Evolutionary conservation across 163 green algal genomes (phyloP).

Genomic region (Volvox carteri): DNA sequence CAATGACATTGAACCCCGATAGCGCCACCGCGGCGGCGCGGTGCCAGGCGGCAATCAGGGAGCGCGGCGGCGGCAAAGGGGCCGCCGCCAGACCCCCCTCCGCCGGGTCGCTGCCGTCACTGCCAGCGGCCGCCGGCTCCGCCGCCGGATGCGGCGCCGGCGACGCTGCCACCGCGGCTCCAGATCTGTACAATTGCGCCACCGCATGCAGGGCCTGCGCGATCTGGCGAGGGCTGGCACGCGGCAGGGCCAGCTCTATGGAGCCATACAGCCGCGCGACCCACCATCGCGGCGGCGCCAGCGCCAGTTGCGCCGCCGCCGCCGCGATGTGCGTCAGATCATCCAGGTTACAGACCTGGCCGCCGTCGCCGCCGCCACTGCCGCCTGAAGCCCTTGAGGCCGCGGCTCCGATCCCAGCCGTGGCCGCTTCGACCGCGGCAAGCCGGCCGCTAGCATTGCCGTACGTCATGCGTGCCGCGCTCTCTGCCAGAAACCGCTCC

Average conservation of each 20-base stretch:
- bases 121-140: background rate
- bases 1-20: conserved; percentile 14
- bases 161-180: background rate
- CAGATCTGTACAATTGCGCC: conserved; percentile 9
- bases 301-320: conserved; percentile 29
- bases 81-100: background rate
- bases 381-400: background rate
- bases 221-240: background rate
- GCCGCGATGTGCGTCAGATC: conserved; percentile 40
- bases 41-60: conserved; percentile 22
- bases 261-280: background rate
- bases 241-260: background rate
- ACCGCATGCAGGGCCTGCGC: conserved; percentile 30
- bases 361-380: background rate
- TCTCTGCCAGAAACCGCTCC: conserved; percentile 34
- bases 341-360: conserved; percentile 21
- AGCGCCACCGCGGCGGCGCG: background rate
- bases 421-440: background rate
- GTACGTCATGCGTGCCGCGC: conserved; percentile 8
- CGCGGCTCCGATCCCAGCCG: background rate
- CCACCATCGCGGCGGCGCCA: conserved; percentile 49
- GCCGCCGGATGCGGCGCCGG: background rate
- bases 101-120: background rate
- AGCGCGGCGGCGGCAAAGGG: background rate
- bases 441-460: background rate